Evolutionary conservation across 2,329 filamentous ascomycete species (phyloP).

Genomic region (Curvularia sp.): DNA sequence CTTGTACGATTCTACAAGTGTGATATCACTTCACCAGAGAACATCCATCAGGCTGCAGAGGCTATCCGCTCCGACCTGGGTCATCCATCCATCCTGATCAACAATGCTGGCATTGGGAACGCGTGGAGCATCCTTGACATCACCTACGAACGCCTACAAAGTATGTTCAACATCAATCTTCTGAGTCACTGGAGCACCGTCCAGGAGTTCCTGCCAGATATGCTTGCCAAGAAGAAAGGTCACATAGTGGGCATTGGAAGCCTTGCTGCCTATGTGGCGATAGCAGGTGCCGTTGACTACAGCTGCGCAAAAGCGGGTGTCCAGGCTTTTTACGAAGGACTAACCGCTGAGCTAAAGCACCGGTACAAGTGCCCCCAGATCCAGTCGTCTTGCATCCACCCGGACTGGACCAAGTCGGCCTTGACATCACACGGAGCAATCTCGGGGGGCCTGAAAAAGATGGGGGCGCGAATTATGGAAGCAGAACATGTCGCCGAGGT

Average conservation of each 20-base stretch:
- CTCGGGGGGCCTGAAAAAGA: conserved; percentile 40
- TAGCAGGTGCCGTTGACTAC: conserved; percentile 46
- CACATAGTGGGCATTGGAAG: conserved; percentile 48
- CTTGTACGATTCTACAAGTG: conserved; percentile 41
- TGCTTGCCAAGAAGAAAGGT: conserved; percentile 47
- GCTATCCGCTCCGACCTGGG: conserved; percentile 45
- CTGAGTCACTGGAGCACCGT: conserved; percentile 49
- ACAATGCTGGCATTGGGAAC: conserved; percentile 50
- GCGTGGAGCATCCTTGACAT: conserved; percentile 43
- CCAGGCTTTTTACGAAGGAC: conserved; percentile 44
- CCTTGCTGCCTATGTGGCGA: conserved; percentile 43
- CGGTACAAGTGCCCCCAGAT: conserved; percentile 53
- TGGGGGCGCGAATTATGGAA: conserved; percentile 46
- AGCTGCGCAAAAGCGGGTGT: conserved; percentile 46
- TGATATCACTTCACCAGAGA: conserved; percentile 42
- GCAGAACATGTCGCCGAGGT: conserved; percentile 52
- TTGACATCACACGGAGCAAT: conserved; percentile 39
- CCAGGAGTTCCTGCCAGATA: conserved; percentile 48
- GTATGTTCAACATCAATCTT: conserved; percentile 46
- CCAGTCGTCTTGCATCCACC: conserved; percentile 54
- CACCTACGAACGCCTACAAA: conserved; percentile 32
- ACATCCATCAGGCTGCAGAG: conserved; percentile 38
- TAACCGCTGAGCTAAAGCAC: conserved; percentile 52
- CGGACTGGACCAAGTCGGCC: conserved; percentile 53
- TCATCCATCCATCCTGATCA: conserved; percentile 45